phyloP scores from a whole-genome alignment of 495 filamentous ascomycete species.

The Penicillium arizonense region DNA sequence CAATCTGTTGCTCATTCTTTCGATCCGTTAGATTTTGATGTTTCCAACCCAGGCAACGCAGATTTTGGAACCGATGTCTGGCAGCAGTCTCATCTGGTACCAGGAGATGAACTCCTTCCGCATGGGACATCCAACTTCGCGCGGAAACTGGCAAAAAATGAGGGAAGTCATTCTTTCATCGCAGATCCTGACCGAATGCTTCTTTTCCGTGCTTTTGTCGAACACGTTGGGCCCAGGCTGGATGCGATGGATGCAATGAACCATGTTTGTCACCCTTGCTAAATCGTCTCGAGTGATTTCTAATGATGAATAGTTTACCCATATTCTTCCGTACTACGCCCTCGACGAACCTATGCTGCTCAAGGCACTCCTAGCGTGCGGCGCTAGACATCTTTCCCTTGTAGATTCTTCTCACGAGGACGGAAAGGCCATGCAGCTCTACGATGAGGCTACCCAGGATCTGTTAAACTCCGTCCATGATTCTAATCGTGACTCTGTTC shows the following conservation, averaged over 20 bases:
- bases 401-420: constrained; percentile 69
- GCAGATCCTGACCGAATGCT: constrained; percentile 71
- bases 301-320: constrained; percentile 61
- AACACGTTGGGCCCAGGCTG: constrained; percentile 93
- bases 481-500: constrained; percentile 75
- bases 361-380: constrained; percentile 88
- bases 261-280: constrained; percentile 54
- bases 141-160: constrained; percentile 25
- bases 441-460: constrained; percentile 74
- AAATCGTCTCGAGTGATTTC: neutral
- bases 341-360: constrained; percentile 86
- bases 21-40: constrained; percentile 18
- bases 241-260: constrained; percentile 84
- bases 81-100: constrained; percentile 23
- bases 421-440: constrained; percentile 78
- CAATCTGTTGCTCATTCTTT: constrained; percentile 29
- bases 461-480: constrained; percentile 74
- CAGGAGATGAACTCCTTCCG: constrained; percentile 27
- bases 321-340: constrained; percentile 75
- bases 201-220: constrained; percentile 88
- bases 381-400: constrained; percentile 73
- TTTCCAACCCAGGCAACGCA: constrained; percentile 10
- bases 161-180: constrained; percentile 53
- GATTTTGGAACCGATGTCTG: constrained; percentile 23
- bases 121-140: constrained; percentile 27